These are phyloP conservation scores for Crithidia expoeki DNA, from an alignment of 208 protist species.

Conservation along the genomic window DNA sequence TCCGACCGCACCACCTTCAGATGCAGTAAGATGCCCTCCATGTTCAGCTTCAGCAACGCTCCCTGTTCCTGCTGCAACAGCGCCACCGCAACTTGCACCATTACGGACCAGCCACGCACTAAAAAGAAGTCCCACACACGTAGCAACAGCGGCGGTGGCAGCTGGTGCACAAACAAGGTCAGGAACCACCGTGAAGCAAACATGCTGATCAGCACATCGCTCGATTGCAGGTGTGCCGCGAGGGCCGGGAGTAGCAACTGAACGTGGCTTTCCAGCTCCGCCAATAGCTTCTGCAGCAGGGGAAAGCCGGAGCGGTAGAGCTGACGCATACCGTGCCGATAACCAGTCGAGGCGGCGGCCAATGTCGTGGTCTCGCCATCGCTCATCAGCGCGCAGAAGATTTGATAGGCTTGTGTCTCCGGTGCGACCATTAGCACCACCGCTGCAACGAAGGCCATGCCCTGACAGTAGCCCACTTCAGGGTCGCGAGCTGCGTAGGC, in stretches of 20 bases:
- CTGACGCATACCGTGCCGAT: conserved; percentile 39
- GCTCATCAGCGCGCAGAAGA: conserved; percentile 39
- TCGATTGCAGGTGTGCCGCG: conserved; percentile 38
- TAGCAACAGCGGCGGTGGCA: conserved; percentile 45
- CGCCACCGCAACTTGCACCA: conserved; percentile 50
- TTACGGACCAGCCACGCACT: conserved; percentile 48
- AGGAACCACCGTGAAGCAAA: conserved; percentile 73
- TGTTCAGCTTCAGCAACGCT: conserved; percentile 35
- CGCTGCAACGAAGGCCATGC: conserved; percentile 74
- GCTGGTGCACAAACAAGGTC: conserved; percentile 65
- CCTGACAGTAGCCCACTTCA: conserved; percentile 80
- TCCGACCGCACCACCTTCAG: conserved; percentile 35
- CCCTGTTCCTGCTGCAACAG: conserved; percentile 55
- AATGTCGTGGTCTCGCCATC: not conserved
- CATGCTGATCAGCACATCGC: conserved; percentile 36
- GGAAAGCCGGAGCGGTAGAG: conserved; percentile 62
- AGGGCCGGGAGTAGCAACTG: conserved; percentile 44
- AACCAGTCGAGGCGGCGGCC: not conserved
- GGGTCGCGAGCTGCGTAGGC: conserved; percentile 51
- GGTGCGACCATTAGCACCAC: conserved; percentile 50
- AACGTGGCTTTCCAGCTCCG: conserved; percentile 34
- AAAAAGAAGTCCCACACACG: conserved; percentile 68
- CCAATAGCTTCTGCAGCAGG: conserved; percentile 38
- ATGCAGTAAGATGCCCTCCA: conserved; percentile 53
- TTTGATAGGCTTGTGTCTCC: conserved; percentile 55